Conservation (phyloP, 2,329 filamentous ascomycete species). For the Botrytis cinerea region DNA sequence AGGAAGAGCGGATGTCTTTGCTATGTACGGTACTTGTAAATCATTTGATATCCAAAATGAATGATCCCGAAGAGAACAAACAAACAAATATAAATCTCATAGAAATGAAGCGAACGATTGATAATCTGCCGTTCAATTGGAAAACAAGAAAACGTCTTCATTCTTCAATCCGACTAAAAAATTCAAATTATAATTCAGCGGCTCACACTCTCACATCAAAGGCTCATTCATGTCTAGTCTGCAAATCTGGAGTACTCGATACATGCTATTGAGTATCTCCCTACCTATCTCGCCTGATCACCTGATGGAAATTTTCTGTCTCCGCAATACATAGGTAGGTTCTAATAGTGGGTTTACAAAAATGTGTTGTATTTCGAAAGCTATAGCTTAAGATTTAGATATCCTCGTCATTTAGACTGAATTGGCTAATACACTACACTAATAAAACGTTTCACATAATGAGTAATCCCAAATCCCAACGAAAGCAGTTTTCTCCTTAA, state of each 20-base stretch:
- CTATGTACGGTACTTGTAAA: not conserved
- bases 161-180: not conserved
- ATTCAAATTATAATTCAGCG: not conserved
- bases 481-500: not conserved
- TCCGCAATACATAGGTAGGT: too few species aligned
- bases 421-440: too few species aligned
- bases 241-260: too few species aligned
- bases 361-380: too few species aligned
- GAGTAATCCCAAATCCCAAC: not conserved
- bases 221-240: too few species aligned
- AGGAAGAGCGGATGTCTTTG: not conserved
- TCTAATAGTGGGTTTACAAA: too few species aligned
- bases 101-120: rapidly evolving
- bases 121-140: not conserved
- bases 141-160: not conserved
- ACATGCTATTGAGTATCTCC: not conserved
- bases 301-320: too few species aligned
- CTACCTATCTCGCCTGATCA: not conserved
- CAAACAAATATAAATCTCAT: not conserved
- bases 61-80: not conserved
- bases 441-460: too few species aligned
- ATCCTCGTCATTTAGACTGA: too few species aligned
- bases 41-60: not conserved
- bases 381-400: too few species aligned
- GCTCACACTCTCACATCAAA: not conserved